Evolutionary conservation across 1,284 basidiomycete genomes (phyloP), one percentile per base, ranked within the genome.

Genomic region (Cryptococcus jaspeensis): DNA sequence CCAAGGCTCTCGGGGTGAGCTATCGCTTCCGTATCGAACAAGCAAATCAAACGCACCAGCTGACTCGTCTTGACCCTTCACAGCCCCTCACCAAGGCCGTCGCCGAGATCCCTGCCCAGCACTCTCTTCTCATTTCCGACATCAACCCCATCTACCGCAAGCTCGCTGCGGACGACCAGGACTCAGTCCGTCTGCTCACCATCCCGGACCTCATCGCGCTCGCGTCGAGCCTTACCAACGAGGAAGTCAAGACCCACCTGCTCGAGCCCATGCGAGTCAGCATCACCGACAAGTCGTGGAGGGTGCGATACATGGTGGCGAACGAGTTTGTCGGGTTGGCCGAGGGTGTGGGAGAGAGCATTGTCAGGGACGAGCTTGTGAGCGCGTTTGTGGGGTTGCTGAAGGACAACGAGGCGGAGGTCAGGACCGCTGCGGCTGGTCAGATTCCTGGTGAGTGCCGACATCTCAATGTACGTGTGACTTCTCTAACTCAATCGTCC

Each of bases 361-460:
- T 99, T 55, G 90, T 98, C 49, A 84, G 92, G 62, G 95, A 98
- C 66, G 96, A 99, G 74, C 81, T 99, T 56, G 92, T 96, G 59
- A 85, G 85, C 47, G 92, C 96, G 60, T 99, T 90, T 74, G 92
- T 98, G 3, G 88, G 90, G 58, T 82, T 99, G 47, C 81, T 99
- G 70, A 98, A 97, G 79, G 96, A 99, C 74, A 96, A 97, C 71
- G 96, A 99, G 80, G 96, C 96, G 22, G 96, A 99, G 80, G 96
- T 99, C 52, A 85, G 95, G 62, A 98, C 94, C 45, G 96, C 96
- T 32, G 93, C 90, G 50, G 87, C 96, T 25, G 90, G 90, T 47
- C 96, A 99, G 78, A 90, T 99, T 65, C 96, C 96, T 73, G 94
- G 93, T 92, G 72, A 59, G 79, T 77, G 50, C 18, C 16, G 22